These are phyloP conservation scores for Cenchrus americanus DNA, from an alignment of 176 grass and related monocot species.

Conservation along the genomic window DNA sequence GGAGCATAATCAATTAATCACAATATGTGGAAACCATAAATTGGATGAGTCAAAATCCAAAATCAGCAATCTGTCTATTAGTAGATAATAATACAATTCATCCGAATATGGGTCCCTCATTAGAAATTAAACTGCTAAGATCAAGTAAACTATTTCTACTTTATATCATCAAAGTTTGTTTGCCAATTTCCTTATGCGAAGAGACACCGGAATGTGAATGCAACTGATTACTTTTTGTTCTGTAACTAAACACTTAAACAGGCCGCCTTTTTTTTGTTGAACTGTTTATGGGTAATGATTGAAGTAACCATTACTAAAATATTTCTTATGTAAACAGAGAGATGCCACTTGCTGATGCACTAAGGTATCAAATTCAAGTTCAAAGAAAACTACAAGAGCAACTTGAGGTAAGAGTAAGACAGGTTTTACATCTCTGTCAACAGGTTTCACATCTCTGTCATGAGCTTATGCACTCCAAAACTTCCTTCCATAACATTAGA, in stretches of 20 bases:
- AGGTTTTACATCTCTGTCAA: neutral
- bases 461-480: neutral
- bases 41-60: neutral
- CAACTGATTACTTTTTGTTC: neutral
- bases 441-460: neutral
- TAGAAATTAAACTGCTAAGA: neutral
- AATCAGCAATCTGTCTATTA: neutral
- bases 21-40: neutral
- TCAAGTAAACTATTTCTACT: neutral
- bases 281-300: neutral
- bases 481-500: neutral
- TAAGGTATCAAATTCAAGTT: slow-evolving; percentile 74
- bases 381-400: slow-evolving; percentile 79
- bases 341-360: slow-evolving; percentile 52
- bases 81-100: neutral
- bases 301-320: neutral
- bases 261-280: neutral
- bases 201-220: slow-evolving; percentile 10
- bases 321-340: slow-evolving; percentile 50
- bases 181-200: neutral
- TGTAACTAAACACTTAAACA: neutral
- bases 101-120: neutral
- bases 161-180: neutral
- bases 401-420: slow-evolving; percentile 70
- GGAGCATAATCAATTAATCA: neutral